Percentiles rank a stretch among this genome's conserved stretches.
phyloP scores from a whole-genome alignment of 1,284 basidiomycete species.

The Cutaneotrichosporon dermatis region DNA sequence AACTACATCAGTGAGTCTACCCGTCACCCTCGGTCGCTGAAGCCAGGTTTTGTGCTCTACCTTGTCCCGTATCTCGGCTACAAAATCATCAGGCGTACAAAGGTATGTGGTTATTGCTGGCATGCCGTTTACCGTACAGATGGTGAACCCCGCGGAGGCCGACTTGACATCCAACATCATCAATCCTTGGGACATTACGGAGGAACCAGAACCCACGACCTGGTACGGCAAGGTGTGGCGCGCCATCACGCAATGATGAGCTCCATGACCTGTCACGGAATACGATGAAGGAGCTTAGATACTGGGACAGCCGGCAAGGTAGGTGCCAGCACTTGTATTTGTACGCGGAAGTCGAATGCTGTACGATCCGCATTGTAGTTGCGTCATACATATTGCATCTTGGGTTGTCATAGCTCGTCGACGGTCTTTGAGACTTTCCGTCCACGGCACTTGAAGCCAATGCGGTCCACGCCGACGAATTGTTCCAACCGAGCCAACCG shows the following conservation, averaged over 20 bases:
- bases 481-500: too few relatives aligned
- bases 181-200: constrained; percentile 17
- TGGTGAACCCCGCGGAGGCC: constrained; percentile 9
- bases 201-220: constrained; percentile 11
- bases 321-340: too few relatives aligned
- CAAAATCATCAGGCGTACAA: constrained; percentile 36
- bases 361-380: too few relatives aligned
- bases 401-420: too few relatives aligned
- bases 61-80: constrained; percentile 61
- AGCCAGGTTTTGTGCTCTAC: constrained; percentile 53
- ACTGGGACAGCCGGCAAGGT: too few relatives aligned
- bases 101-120: constrained; percentile 6
- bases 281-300: too few relatives aligned
- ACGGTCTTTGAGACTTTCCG: too few relatives aligned
- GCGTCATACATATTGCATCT: too few relatives aligned
- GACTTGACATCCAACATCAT: constrained; percentile 15
- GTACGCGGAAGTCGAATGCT: too few relatives aligned
- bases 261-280: too few relatives aligned
- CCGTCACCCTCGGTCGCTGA: background rate
- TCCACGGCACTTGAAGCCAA: too few relatives aligned
- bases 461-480: too few relatives aligned
- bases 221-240: constrained; percentile 13
- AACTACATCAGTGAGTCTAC: constrained; percentile 30
- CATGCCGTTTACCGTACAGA: background rate
- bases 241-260: constrained; percentile 1